A percentile compares a stretch with the other conserved stretches of the same genome.
These are phyloP conservation scores for Lactarius pseudohatsudake DNA, from an alignment of 768 basidiomycete species.

Conservation along the genomic window DNA sequence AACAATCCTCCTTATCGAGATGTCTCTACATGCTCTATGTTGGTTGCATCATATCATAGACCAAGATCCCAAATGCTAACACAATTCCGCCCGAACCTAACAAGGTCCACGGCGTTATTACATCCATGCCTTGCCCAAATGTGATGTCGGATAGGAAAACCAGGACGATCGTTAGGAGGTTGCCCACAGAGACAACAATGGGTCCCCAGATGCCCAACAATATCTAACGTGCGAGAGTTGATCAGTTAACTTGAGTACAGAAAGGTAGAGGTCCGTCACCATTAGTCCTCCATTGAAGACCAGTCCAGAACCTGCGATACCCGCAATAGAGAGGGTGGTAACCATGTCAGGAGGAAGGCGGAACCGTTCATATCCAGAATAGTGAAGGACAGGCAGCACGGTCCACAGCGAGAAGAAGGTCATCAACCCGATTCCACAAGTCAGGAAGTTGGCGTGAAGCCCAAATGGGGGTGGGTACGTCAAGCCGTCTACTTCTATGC, in stretches of 20 bases:
- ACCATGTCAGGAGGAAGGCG: constrained; percentile 52
- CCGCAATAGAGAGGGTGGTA: constrained; percentile 54
- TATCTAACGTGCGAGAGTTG: constrained; percentile 45
- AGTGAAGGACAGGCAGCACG: constrained; percentile 73
- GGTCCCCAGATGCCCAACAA: constrained; percentile 87
- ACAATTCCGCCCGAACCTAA: constrained; percentile 79
- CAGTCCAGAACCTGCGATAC: constrained; percentile 70
- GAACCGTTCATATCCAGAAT: constrained; percentile 63
- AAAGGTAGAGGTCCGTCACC: constrained; percentile 44
- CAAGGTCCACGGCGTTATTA: constrained; percentile 69
- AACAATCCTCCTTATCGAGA: neutral
- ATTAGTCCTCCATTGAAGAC: constrained; percentile 85
- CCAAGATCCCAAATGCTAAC: constrained; percentile 77
- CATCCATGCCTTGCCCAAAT: constrained; percentile 61
- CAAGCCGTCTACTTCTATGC: constrained; percentile 14
- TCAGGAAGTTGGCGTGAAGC: constrained; percentile 79
- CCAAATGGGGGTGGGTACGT: constrained; percentile 74
- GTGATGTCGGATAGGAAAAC: constrained; percentile 77
- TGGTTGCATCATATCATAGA: constrained; percentile 61
- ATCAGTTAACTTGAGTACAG: constrained; percentile 7
- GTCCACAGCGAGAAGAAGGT: constrained; percentile 79
- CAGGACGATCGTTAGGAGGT: constrained; percentile 91
- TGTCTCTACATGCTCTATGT: neutral
- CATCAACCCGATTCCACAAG: constrained; percentile 73
- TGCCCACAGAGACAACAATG: constrained; percentile 84